These are phyloP conservation scores for Pyrenochaeta sp. DNA, from an alignment of 2,329 filamentous ascomycete species.

Conservation along the genomic window DNA sequence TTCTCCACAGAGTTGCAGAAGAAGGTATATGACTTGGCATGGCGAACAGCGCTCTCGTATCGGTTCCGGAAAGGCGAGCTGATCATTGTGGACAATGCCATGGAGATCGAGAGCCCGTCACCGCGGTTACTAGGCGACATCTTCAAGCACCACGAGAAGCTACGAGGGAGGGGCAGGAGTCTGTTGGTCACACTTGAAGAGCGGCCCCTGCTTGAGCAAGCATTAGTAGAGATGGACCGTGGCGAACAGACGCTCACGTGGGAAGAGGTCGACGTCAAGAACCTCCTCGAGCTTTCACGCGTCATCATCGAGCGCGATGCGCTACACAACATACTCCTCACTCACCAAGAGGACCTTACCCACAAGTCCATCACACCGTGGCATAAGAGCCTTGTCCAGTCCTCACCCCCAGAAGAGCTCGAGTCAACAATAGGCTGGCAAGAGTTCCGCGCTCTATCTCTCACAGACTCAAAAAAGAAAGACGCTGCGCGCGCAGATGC, in stretches of 20 bases:
- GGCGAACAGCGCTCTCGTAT: constrained; percentile 92
- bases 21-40: constrained; percentile 95
- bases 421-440: constrained; percentile 37
- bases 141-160: constrained; percentile 71
- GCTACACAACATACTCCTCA: constrained; percentile 73
- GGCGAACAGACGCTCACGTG: constrained; percentile 73
- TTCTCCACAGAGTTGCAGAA: constrained; percentile 83
- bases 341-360: constrained; percentile 41
- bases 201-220: constrained; percentile 66
- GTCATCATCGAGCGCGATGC: constrained; percentile 87
- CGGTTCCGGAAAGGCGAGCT: constrained; percentile 88
- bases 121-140: constrained; percentile 72
- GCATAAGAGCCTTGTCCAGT: constrained; percentile 29
- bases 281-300: constrained; percentile 83
- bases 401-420: constrained; percentile 29
- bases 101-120: constrained; percentile 73
- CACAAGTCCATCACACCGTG: constrained; percentile 31
- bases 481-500: constrained; percentile 30
- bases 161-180: constrained; percentile 37
- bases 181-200: constrained; percentile 40
- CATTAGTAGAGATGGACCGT: constrained; percentile 72
- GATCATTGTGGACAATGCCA: constrained; percentile 80
- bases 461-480: constrained; percentile 26
- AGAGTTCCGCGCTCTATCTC: constrained; percentile 37
- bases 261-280: constrained; percentile 93